These are phyloP conservation scores for Aspergillus awamori DNA, from an alignment of 2,329 filamentous ascomycete species.

Conservation along the genomic window DNA sequence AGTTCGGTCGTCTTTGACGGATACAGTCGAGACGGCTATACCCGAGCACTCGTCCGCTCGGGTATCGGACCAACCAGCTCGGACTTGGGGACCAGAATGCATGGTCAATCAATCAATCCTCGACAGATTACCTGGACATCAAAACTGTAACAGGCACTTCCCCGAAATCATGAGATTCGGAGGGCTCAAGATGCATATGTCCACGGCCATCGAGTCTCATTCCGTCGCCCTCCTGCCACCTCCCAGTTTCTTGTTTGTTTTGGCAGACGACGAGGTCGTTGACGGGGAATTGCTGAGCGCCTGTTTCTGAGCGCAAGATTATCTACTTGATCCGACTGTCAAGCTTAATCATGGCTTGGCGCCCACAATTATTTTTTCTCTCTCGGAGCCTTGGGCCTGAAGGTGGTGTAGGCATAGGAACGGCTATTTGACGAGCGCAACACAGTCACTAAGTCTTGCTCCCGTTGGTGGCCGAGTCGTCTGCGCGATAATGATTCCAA, in stretches of 20 bases:
- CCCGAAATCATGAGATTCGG: no score
- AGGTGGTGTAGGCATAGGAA: constrained; percentile 1
- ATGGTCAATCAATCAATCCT: background rate
- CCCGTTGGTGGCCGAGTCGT: constrained; percentile 27
- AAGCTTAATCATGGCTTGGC: background rate
- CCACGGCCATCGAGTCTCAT: no score
- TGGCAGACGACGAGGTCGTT: background rate
- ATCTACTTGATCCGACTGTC: background rate
- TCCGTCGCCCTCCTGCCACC: background rate
- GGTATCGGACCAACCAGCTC: constrained; percentile 5
- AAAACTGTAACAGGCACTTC: background rate
- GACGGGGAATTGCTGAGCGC: background rate
- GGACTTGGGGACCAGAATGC: background rate
- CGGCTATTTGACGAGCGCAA: background rate
- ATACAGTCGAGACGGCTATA: background rate
- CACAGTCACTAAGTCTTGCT: constrained; percentile 27
- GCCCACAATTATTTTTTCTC: background rate
- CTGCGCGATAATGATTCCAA: constrained; percentile 52
- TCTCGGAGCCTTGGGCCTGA: background rate
- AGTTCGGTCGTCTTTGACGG: background rate
- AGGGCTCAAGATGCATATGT: background rate
- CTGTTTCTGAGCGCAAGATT: background rate
- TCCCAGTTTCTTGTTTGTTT: background rate
- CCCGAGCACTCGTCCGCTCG: constrained; percentile 2
- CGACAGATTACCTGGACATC: background rate